Percentiles rank a stretch among this genome's conserved stretches.
Evolutionary conservation across 2,329 filamentous ascomycete species (phyloP).

Genomic region (Byssoonygena ceratinophila): DNA sequence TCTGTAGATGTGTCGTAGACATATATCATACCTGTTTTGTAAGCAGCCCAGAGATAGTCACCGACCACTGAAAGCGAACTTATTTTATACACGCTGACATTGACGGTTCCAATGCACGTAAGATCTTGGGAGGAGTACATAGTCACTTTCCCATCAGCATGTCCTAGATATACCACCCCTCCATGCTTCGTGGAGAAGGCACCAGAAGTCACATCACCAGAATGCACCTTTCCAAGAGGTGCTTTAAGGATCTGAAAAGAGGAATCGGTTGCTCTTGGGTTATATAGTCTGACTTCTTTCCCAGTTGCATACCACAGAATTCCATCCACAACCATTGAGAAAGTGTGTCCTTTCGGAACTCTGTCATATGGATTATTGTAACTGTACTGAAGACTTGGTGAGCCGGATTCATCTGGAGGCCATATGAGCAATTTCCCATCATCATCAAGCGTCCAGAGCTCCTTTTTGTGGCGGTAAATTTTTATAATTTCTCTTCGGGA

Average conservation of each 20-base stretch:
- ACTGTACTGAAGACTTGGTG: slow-evolving; percentile 62
- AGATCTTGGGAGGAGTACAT: slow-evolving; percentile 77
- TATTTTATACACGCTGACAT: slow-evolving; percentile 89
- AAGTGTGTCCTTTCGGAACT: slow-evolving; percentile 69
- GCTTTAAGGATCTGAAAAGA: slow-evolving; percentile 66
- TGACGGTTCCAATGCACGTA: slow-evolving; percentile 67
- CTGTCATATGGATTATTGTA: slow-evolving; percentile 60
- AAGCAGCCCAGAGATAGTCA: slow-evolving; percentile 79
- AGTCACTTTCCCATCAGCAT: slow-evolving; percentile 85
- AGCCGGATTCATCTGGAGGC: slow-evolving; percentile 63
- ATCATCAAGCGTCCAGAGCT: slow-evolving; percentile 92
- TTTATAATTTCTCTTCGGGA: slow-evolving; percentile 67
- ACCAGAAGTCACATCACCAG: slow-evolving; percentile 80
- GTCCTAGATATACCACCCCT: slow-evolving; percentile 77
- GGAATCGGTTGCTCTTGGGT: slow-evolving; percentile 58
- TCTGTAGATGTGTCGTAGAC: slow-evolving; percentile 74
- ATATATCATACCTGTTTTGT: slow-evolving; percentile 86
- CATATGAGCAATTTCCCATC: slow-evolving; percentile 78
- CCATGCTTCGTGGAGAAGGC: slow-evolving; percentile 63
- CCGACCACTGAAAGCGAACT: slow-evolving; percentile 74
- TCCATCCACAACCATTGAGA: slow-evolving; percentile 76
- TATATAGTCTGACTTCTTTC: slow-evolving; percentile 77
- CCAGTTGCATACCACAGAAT: slow-evolving; percentile 80
- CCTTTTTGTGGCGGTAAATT: slow-evolving; percentile 75
- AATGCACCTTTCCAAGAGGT: slow-evolving; percentile 59